Evolutionary conservation across 192 early-diverging fungal species (phyloP).

Genomic region (Coemansia sp.): DNA sequence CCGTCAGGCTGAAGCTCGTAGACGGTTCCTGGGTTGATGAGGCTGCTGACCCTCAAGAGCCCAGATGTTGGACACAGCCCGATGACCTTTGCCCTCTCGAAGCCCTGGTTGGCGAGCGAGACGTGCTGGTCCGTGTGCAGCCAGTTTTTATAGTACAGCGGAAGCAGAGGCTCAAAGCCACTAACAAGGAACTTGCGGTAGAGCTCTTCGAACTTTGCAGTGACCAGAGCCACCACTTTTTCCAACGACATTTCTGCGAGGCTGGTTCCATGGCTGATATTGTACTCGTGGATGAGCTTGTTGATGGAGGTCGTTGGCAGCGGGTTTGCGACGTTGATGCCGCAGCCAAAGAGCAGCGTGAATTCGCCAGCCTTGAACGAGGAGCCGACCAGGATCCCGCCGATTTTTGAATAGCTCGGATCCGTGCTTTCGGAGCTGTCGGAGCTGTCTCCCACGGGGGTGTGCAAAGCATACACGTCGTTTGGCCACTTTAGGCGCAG

Average conservation of each 20-base stretch:
- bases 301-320: constrained; percentile 86
- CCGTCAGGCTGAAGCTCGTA: constrained; percentile 92
- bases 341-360: constrained; percentile 79
- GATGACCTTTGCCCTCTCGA: constrained; percentile 63
- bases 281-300: constrained; percentile 67
- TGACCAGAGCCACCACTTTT: constrained; percentile 54
- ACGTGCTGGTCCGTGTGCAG: constrained; percentile 78
- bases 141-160: constrained; percentile 83
- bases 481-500: constrained; percentile 98
- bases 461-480: constrained; percentile 80
- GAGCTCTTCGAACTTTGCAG: constrained; percentile 71
- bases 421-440: constrained; percentile 30
- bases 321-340: constrained; percentile 82
- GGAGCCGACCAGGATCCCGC: constrained; percentile 87
- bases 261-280: constrained; percentile 48
- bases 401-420: constrained; percentile 69
- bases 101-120: constrained; percentile 59
- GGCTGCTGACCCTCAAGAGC: constrained; percentile 66
- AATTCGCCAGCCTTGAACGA: constrained; percentile 72
- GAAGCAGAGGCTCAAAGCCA: constrained; percentile 71
- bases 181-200: constrained; percentile 70
- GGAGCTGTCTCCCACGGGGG: constrained; percentile 28
- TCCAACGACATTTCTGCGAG: constrained; percentile 48
- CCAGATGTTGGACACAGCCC: constrained; percentile 78
- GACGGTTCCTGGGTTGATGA: constrained; percentile 55